Conservation (phyloP, 2,329 filamentous ascomycete species). For the Metarhizium brunneum region DNA sequence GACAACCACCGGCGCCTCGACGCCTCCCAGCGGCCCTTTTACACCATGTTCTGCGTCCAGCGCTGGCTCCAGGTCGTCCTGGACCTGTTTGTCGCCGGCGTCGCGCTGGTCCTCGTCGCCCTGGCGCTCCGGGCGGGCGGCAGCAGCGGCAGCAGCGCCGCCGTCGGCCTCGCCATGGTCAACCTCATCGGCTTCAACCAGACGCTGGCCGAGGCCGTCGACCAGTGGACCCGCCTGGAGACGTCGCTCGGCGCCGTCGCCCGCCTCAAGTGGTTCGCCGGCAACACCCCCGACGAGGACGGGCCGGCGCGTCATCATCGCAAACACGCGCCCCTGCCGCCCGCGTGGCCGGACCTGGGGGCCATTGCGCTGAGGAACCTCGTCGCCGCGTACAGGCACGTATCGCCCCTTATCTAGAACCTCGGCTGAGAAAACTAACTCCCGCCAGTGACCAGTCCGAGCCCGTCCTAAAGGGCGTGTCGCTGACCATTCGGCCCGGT, state of each 20-base stretch:
- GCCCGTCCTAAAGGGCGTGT: conserved; percentile 10
- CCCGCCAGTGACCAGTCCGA: conserved; percentile 8
- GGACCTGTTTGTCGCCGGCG: conserved; percentile 35
- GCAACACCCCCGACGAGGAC: conserved; percentile 19
- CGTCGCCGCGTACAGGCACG: conserved; percentile 18
- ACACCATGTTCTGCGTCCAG: conserved; percentile 38
- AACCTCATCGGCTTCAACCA: conserved; percentile 19
- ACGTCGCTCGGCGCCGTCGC: conserved; percentile 26
- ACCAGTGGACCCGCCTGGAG: conserved; percentile 26
- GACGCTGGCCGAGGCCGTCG: conserved; percentile 21
- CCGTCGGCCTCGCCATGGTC: conserved; percentile 21
- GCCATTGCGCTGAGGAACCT: conserved; percentile 18
- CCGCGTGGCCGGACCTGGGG: conserved; percentile 18
- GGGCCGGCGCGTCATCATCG: background rate
- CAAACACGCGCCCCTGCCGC: no score
- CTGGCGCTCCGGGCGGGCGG: conserved; percentile 25
- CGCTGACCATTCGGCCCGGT: conserved; percentile 20
- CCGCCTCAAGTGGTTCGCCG: conserved; percentile 22
- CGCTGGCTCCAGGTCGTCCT: conserved; percentile 39
- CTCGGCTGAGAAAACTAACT: no score
- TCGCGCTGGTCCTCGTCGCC: conserved; percentile 35
- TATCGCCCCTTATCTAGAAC: background rate
- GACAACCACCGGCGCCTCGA: conserved; percentile 28
- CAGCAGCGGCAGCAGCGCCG: conserved; percentile 12
- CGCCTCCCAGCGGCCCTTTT: conserved; percentile 38